Percentiles rank a stretch among this genome's conserved stretches.
These are phyloP conservation scores for Sporothrix dimorphospora DNA, from an alignment of 2,329 filamentous ascomycete genomes.

Conservation along the genomic window DNA sequence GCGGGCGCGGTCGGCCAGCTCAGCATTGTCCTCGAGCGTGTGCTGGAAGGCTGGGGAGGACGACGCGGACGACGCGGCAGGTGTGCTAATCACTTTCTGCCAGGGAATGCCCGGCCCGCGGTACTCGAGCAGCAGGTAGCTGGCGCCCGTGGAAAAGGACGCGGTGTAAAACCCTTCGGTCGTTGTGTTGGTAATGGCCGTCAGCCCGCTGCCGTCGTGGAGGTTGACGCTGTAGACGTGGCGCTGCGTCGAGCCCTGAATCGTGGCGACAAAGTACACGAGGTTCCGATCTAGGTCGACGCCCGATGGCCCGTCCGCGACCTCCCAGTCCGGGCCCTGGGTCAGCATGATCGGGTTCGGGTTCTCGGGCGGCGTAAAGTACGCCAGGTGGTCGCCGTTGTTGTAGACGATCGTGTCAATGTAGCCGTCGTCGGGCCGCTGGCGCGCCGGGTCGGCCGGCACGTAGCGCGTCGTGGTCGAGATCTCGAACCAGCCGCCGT, in stretches of 20 bases:
- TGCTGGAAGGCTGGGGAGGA: slow-evolving; percentile 62
- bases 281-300: slow-evolving; percentile 83
- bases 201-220: slow-evolving; percentile 74
- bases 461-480: slow-evolving; percentile 84
- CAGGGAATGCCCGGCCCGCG: slow-evolving; percentile 83
- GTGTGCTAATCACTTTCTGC: slow-evolving; percentile 88
- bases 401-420: slow-evolving; percentile 88
- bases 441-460: slow-evolving; percentile 77
- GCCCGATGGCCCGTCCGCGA: slow-evolving; percentile 80
- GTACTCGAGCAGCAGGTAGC: slow-evolving; percentile 84
- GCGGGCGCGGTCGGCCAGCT: slow-evolving; percentile 68
- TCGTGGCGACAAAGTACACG: slow-evolving; percentile 88
- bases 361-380: slow-evolving; percentile 87
- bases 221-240: slow-evolving; percentile 90
- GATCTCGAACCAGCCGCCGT: slow-evolving; percentile 97
- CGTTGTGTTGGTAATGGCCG: slow-evolving; percentile 72
- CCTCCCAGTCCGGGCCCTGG: slow-evolving; percentile 81
- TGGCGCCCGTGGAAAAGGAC: slow-evolving; percentile 81
- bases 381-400: slow-evolving; percentile 87
- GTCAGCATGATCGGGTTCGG: slow-evolving; percentile 83
- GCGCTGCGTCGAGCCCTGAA: slow-evolving; percentile 84
- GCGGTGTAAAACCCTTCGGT: slow-evolving; percentile 77
- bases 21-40: slow-evolving; percentile 76
- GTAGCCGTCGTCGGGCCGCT: slow-evolving; percentile 82
- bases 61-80: slow-evolving; percentile 44